Evolutionary conservation across 2,329 filamentous ascomycete genomes (phyloP).

Genomic region (Atkinsonella hypoxylon): DNA sequence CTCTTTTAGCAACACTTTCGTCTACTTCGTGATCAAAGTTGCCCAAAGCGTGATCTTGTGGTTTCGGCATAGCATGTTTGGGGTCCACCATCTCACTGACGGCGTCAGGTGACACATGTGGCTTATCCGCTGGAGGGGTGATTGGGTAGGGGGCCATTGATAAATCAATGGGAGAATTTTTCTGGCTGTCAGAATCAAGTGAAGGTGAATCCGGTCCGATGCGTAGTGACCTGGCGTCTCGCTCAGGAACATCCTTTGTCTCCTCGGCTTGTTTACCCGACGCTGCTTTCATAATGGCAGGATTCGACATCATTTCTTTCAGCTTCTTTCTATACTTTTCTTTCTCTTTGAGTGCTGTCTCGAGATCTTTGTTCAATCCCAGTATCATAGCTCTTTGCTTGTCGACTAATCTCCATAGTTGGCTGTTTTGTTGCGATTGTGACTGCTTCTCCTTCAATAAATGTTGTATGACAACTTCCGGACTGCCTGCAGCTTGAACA

Average conservation of each 20-base stretch:
- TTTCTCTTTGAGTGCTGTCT: conserved; percentile 84
- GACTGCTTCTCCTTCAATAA: conserved; percentile 86
- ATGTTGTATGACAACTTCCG: conserved; percentile 80
- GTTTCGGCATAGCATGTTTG: conserved; percentile 46
- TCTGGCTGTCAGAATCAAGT: conserved; percentile 35
- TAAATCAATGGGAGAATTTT: conserved; percentile 47
- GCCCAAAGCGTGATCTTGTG: conserved; percentile 46
- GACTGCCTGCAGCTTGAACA: conserved; percentile 73
- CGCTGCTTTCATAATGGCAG: conserved; percentile 20
- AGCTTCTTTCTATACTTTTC: conserved; percentile 85
- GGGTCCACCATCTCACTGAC: conserved; percentile 43
- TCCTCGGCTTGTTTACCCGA: conserved; percentile 9
- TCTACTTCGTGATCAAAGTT: conserved; percentile 44
- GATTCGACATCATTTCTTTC: conserved; percentile 54
- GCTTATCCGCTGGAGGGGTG: conserved; percentile 46
- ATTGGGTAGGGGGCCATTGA: conserved; percentile 51
- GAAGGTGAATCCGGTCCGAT: conserved; percentile 8
- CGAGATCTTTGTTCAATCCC: conserved; percentile 87
- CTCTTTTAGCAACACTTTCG: conserved; percentile 33
- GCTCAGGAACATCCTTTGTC: conserved; percentile 4
- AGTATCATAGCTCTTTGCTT: conserved; percentile 92
- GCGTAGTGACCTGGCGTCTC: conserved; percentile 10
- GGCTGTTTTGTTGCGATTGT: conserved; percentile 76
- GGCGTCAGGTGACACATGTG: conserved; percentile 27
- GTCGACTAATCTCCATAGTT: conserved; percentile 90